Conservation (phyloP, 2,329 filamentous ascomycete species). For the Talaromyces marneffei region DNA sequence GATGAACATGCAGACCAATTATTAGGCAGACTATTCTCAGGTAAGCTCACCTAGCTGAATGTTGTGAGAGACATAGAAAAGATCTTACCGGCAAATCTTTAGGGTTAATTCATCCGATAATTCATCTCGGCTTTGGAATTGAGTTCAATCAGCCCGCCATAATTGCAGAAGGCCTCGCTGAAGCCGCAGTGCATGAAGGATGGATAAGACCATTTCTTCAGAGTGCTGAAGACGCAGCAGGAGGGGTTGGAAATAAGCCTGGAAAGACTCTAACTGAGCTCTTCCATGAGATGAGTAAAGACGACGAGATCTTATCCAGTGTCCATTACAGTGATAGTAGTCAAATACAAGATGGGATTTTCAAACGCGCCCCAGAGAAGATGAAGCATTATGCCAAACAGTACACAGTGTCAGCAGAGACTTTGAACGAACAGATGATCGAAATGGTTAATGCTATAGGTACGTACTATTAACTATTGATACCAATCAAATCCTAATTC, state of each 20-base stretch:
- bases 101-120: conserved; percentile 72
- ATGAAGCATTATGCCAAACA: conserved; percentile 57
- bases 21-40: conserved; percentile 61
- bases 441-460: conserved; percentile 65
- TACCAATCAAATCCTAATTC: neutral
- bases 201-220: conserved; percentile 52
- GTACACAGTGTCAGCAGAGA: conserved; percentile 52
- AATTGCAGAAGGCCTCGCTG: conserved; percentile 71
- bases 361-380: conserved; percentile 57
- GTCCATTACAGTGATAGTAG: conserved; percentile 52
- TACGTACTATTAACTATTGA: conserved; percentile 24
- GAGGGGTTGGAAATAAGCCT: conserved; percentile 25
- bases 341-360: conserved; percentile 63
- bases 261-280: conserved; percentile 51
- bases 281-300: conserved; percentile 52
- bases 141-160: conserved; percentile 79
- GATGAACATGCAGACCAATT: conserved; percentile 62
- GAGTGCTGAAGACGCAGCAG: conserved; percentile 30
- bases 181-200: conserved; percentile 63
- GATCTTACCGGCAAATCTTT: neutral
- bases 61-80: neutral
- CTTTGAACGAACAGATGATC: conserved; percentile 52
- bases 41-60: conserved; percentile 29
- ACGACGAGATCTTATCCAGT: conserved; percentile 53
- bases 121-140: conserved; percentile 78